Conservation (phyloP, 257 asterid genomes). For the Leonotis leonurus region DNA sequence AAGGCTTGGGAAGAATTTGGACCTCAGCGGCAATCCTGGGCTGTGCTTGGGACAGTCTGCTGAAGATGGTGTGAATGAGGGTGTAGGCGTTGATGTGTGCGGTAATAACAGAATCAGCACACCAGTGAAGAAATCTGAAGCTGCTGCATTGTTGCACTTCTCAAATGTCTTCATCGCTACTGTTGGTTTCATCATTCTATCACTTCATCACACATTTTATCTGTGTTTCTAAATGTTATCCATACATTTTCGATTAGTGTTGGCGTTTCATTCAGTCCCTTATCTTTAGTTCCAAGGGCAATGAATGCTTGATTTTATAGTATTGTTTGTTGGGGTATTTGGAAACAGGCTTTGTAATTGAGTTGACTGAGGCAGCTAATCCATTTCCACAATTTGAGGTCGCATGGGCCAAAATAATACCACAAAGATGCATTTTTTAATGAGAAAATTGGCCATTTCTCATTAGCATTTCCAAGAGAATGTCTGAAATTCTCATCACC, state of each 20-base stretch:
- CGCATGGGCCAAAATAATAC: background rate
- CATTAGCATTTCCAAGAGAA: slow-evolving; percentile 14
- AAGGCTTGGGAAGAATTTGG: slow-evolving; percentile 72
- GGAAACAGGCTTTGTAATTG: background rate
- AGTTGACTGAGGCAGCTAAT: background rate
- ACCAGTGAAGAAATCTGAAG: slow-evolving; percentile 42
- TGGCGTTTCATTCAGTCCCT: background rate
- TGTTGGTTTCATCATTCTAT: slow-evolving; percentile 19
- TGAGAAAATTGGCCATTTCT: background rate
- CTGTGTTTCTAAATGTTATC: background rate
- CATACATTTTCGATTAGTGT: background rate
- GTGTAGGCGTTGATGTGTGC: slow-evolving; percentile 39
- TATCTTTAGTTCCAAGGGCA: background rate
- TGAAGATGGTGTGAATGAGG: slow-evolving; percentile 9
- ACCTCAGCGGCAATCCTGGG: slow-evolving; percentile 73
- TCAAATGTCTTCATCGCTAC: slow-evolving; percentile 15
- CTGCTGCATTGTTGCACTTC: slow-evolving; percentile 26
- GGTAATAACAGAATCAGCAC: slow-evolving; percentile 35
- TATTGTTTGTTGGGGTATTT: background rate
- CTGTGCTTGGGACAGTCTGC: slow-evolving; percentile 50
- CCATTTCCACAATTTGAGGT: background rate
- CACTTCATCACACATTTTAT: slow-evolving; percentile 18
- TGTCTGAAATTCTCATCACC: slow-evolving; percentile 19
- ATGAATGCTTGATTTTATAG: background rate
- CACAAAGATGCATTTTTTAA: background rate